phyloP scores from a whole-genome alignment of 176 grass and related monocot genomes.

The Cenchrus purpureus region DNA sequence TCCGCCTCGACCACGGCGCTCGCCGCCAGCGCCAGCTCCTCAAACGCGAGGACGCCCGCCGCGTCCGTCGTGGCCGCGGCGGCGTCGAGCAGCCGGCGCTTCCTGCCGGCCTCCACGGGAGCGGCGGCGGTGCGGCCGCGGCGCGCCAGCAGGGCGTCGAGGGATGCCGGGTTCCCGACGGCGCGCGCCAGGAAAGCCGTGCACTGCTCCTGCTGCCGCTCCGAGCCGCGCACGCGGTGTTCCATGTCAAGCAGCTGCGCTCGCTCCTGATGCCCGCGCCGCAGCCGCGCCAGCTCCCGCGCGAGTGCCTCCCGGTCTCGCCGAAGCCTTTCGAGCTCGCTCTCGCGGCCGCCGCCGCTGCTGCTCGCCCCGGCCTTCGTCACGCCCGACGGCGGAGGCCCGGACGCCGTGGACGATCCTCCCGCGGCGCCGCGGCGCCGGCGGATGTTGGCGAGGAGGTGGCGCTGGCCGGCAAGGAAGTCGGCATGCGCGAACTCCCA shows the following conservation, averaged over 20 bases:
- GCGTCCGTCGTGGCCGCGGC: background rate
- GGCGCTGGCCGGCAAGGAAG: slow-evolving; percentile 63
- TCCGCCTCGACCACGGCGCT: slow-evolving; percentile 10
- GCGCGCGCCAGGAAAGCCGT: slow-evolving; percentile 57
- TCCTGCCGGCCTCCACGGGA: slow-evolving; percentile 30
- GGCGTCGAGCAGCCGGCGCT: slow-evolving; percentile 45
- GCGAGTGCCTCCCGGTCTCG: slow-evolving; percentile 43
- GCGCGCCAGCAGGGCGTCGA: slow-evolving; percentile 35
- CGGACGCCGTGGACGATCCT: background rate
- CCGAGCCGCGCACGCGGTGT: slow-evolving; percentile 49
- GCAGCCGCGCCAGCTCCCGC: slow-evolving; percentile 55
- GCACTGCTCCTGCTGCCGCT: slow-evolving; percentile 59
- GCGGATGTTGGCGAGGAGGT: slow-evolving; percentile 61
- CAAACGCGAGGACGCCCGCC: slow-evolving; percentile 41
- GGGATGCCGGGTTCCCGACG: slow-evolving; percentile 36
- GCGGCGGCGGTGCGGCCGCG: background rate
- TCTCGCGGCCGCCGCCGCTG: background rate
- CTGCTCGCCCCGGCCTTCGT: background rate
- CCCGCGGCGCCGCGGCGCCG: slow-evolving; percentile 28
- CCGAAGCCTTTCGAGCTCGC: slow-evolving; percentile 46
- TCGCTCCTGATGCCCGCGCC: slow-evolving; percentile 43
- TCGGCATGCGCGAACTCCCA: slow-evolving; percentile 72
- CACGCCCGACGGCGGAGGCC: background rate
- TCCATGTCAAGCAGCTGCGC: slow-evolving; percentile 47
- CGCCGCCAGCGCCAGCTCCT: slow-evolving; percentile 37